Base-by-base conservation (phyloP, 2,329 filamentous ascomycete genomes). In the Fusarium sarcochroum region DNA sequence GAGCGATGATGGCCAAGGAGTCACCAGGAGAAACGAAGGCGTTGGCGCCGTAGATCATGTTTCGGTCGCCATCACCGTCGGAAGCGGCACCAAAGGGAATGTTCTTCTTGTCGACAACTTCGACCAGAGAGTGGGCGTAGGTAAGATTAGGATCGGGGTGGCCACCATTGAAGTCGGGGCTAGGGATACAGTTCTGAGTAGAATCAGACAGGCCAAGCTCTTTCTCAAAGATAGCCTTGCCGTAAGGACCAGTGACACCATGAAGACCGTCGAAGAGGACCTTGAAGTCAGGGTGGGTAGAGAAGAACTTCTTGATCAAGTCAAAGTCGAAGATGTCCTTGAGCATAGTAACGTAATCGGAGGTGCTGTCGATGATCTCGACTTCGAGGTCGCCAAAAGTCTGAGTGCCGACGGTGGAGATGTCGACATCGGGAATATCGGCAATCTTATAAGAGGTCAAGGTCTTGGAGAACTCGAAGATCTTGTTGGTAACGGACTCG, bases 21-120 rank as follows among this genome's bases (percentile, higher is more conserved):
- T 99, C 96, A 77, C 96, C 96, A 9, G 96, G 96, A 9, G 95
- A 98, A 66, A 99, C 96, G 77, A 99, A 99, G 44, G 92, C 90
- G 76, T 97, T 95, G 71, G 95, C 94, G 68, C 96, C 96, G 83
- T 99, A 99, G 78, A 99, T 99, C 96, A 99, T 99, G 89, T 99
- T 99, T 75, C 96, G 93, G 85, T 99, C 96, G 76, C 96, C 96
- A 76, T 99, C 96, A 73, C 96, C 96, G 74, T 99, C 96, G 69
- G 93, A 97, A 47, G 96, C 96, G 61, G 96, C 96, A 77, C 96
- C 96, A 75, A 99, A 99, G 77, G 97, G 96, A 70, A 99, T 94
- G 62, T 90, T 88, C 75, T 93, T 90, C 84, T 93, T 93, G 81
- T 99, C 94, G 41, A 99, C 96, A 65, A 90, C 92, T 76, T 97